A percentile compares a stretch with the other conserved stretches of the same genome.
These are phyloP conservation scores for Tolypocladium endophyticum DNA, from an alignment of 2,329 filamentous ascomycete species.

Conservation along the genomic window DNA sequence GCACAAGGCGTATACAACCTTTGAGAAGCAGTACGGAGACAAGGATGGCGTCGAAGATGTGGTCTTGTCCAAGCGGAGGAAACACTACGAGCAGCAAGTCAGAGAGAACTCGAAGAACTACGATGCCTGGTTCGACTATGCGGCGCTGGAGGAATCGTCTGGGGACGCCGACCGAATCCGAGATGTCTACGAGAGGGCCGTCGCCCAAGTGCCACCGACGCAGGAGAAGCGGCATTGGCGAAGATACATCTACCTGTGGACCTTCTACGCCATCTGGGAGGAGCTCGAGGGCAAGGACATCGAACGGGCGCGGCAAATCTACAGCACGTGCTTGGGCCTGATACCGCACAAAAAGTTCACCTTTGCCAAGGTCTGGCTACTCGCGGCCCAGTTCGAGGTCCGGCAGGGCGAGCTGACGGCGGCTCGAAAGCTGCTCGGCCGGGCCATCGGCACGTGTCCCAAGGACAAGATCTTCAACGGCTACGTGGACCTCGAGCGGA, in stretches of 20 bases:
- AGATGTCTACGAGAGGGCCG: conserved; percentile 90
- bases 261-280: conserved; percentile 95
- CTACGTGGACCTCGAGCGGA: conserved; percentile 87
- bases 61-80: conserved; percentile 83
- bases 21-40: conserved; percentile 97
- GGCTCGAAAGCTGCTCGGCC: conserved; percentile 81
- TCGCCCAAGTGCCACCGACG: conserved; percentile 88
- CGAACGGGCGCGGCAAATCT: conserved; percentile 77
- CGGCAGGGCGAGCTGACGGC: conserved; percentile 71
- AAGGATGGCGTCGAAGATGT: conserved; percentile 90
- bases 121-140: conserved; percentile 94
- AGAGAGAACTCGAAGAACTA: conserved; percentile 95
- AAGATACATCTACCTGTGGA: conserved; percentile 93
- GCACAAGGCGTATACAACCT: conserved; percentile 92
- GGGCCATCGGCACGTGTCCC: conserved; percentile 85
- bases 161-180: conserved; percentile 75
- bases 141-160: conserved; percentile 75
- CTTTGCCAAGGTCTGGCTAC: conserved; percentile 91
- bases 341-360: conserved; percentile 96
- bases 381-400: conserved; percentile 88
- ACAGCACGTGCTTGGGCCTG: conserved; percentile 74
- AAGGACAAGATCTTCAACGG: conserved; percentile 93
- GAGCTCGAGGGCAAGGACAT: conserved; percentile 75
- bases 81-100: conserved; percentile 89
- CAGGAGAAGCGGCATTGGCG: conserved; percentile 97